phyloP scores from a whole-genome alignment of 116 monocot species.

The Cymodocea nodosa region DNA sequence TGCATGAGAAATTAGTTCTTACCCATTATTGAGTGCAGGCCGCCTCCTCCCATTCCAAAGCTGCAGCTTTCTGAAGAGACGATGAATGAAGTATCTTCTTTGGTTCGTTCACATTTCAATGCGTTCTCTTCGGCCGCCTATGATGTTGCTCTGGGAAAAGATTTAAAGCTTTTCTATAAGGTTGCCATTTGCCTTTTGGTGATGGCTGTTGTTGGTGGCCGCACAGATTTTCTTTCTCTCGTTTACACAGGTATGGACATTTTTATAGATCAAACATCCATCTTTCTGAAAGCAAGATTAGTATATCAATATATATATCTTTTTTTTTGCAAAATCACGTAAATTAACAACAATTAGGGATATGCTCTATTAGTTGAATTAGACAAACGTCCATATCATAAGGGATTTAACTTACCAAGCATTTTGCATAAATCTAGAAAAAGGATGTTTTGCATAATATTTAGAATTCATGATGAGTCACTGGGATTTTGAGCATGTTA shows the following conservation, averaged over 20 bases:
- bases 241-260: constrained; percentile 17
- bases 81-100: constrained; percentile 14
- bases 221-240: constrained; percentile 43
- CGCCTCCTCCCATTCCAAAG: constrained; percentile 53
- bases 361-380: no score
- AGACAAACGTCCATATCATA: no score
- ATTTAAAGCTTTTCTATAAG: constrained; percentile 43
- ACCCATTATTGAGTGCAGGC: constrained; percentile 24
- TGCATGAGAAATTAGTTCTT: not conserved
- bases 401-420: no score
- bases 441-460: no score
- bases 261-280: no score
- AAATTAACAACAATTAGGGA: no score
- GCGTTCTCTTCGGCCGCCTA: constrained; percentile 21
- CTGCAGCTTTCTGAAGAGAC: constrained; percentile 43
- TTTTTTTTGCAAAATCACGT: no score
- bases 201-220: constrained; percentile 30
- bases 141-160: constrained; percentile 55
- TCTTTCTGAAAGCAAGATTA: no score
- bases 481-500: no score
- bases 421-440: no score
- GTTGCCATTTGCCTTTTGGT: constrained; percentile 43
- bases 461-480: no score
- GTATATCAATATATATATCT: no score
- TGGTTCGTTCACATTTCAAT: constrained; percentile 26